Base-by-base conservation (phyloP, 495 filamentous ascomycete genomes). In the Umbilicaria muhlenbergii region DNA sequence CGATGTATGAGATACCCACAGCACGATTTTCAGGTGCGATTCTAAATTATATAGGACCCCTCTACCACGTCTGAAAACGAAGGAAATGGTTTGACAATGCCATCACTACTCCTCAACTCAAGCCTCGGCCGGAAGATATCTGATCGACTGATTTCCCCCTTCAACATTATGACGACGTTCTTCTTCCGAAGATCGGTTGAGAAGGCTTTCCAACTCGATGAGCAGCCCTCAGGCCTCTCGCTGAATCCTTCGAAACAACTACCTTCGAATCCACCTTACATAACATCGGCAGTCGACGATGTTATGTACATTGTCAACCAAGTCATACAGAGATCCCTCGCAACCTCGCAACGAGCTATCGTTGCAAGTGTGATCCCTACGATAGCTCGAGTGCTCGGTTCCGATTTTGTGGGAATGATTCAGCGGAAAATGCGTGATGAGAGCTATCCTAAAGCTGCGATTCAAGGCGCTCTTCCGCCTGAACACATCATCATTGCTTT, bases 231-330 rank as follows among this genome's bases (percentile, higher is more conserved):
- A 0, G 85, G 83, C 35, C 66, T 95, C 24, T 80, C 79, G 3
- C 63, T 96, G 32, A 84, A 80, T 51, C 69, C 73, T 13, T 77
- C 69, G 42, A 81, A 69, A 43, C 60, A 78, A 7, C 69, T 93
- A 34, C 63, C 62, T 36, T 66, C 77, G 1, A 85, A 87, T 53
- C 75, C 86, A 10, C 91, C 91, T 10, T 92, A 82, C 51, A 94
- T 98, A 53, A 89, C 87, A 41, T 92, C 87, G 0, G 86, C 91
- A 1, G 88, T 98, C 8, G 91, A 96, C 65, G 91, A 93, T 61
- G 88, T 96, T 43, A 96, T 96, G 92, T 98, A 95, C 64, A 94
- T 95, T 49, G 86, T 94, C 55, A 89, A 92, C 56, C 82, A 88
- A 39, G 80, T 94, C 34, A 68, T 96, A 34, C 79, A 86, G 39